Conservation (phyloP, 2,329 filamentous ascomycete genomes). For the Ciborinia camelliae region DNA sequence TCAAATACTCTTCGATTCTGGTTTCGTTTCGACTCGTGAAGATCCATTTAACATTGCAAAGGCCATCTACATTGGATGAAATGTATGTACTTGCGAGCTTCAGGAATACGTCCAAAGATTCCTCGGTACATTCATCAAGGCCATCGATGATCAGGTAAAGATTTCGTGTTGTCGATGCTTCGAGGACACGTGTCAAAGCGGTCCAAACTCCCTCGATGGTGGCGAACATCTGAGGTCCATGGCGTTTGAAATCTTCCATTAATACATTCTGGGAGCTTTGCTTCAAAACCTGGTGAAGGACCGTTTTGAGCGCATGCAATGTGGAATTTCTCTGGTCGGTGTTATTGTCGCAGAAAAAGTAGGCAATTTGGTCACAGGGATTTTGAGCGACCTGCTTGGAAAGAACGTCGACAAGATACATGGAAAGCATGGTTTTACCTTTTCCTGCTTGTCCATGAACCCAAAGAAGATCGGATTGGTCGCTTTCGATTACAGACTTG, state of each 20-base stretch:
- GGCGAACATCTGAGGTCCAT: slow-evolving; percentile 17
- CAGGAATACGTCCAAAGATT: slow-evolving; percentile 13
- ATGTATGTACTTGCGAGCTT: slow-evolving; percentile 16
- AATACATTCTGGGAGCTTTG: slow-evolving; percentile 15
- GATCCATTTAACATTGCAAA: slow-evolving; percentile 21
- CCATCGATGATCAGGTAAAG: slow-evolving; percentile 20
- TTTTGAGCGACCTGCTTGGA: slow-evolving; percentile 18
- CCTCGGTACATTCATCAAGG: slow-evolving; percentile 19
- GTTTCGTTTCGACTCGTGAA: slow-evolving; percentile 20
- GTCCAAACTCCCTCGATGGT: slow-evolving; percentile 18
- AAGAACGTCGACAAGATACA: slow-evolving; percentile 15
- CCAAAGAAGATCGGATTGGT: slow-evolving; percentile 18
- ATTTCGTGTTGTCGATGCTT: slow-evolving; percentile 16
- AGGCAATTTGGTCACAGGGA: slow-evolving; percentile 13
- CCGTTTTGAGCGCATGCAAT: slow-evolving; percentile 18
- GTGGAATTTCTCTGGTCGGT: slow-evolving; percentile 14
- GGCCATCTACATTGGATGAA: slow-evolving; percentile 6
- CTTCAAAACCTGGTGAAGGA: slow-evolving; percentile 15
- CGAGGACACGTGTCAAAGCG: slow-evolving; percentile 13
- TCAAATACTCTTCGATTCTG: slow-evolving; percentile 16
- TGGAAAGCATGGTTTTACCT: slow-evolving; percentile 21
- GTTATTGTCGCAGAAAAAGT: slow-evolving; percentile 20
- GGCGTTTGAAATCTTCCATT: slow-evolving; percentile 16
- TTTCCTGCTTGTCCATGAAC: slow-evolving; percentile 19
- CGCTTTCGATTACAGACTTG: slow-evolving; percentile 14